Base-by-base conservation (phyloP, 2,329 filamentous ascomycete species). In the Pleochaeta shiraiana region DNA sequence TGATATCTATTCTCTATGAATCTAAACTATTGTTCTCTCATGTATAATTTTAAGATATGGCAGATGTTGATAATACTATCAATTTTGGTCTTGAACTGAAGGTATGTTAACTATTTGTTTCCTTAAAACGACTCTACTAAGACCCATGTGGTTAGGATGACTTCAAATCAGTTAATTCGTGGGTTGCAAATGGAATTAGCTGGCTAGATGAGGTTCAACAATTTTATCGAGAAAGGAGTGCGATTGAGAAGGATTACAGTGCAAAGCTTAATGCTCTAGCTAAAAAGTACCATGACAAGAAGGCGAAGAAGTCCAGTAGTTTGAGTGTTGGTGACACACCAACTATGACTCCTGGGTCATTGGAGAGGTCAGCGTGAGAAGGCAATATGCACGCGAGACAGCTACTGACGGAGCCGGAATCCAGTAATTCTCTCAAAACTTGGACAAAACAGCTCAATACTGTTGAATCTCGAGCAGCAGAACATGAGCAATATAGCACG, bases 151-250 rank as follows among this genome's bases (percentile, higher is more conserved):
- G 61, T 65, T 72, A 96, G 90, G 93, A 98, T 84, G 89, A 88
- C 73, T 98, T 96, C 81, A 96, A 95, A 76, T 84, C 90, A 21
- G 90, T 95, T 74, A 96, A 91, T 76, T 83, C 81, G 71, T 98
- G 93, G 93, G 88, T 95, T 65, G 80, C 84, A 68, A 85, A 88
- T 74, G 90, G 92, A 68, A 95, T 98, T 74, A 79, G 83, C 69
- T 98, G 92, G 92, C 84, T 98, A 66, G 92, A 96, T 71, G 93
- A 98, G 71, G 88, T 98, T 68, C 90, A 98, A 75, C 85, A 89
- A 72, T 98, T 97, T 78, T 98, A 97, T 79, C 88, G 93, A 68
- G 93, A 98, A 76, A 84, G 95, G 65, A 89, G 90, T 73, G 84
- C 79, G 39, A 95, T 98, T 74, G 93, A 98, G 77, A 96, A 95